Base-by-base conservation (phyloP, 2,329 filamentous ascomycete species). In the Penicillium sp. region DNA sequence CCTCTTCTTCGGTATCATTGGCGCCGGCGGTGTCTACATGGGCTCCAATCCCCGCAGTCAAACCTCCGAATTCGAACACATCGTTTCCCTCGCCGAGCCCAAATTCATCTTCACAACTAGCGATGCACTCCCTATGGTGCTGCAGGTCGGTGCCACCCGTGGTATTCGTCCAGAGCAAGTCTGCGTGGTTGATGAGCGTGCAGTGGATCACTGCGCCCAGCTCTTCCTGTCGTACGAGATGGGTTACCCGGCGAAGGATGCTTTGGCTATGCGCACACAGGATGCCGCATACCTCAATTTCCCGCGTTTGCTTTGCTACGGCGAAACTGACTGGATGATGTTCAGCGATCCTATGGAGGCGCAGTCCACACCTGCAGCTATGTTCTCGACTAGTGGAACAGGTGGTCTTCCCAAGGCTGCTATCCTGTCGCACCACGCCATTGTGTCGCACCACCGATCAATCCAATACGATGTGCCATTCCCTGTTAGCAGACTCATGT, bases 361-460 rank as follows among this genome's bases (percentile, higher is more conserved):
- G 63, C 80, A 77, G 66, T 77, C 70, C 63, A 87, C 79, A 8
- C 77, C 72, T 21, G 85, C 75, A 25, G 82, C 70, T 67, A 78
- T 78, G 70, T 78, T 75, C 55, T 84, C 83, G 65, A 85, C 80
- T 59, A 83, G 80, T 46, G 85, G 85, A 1, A 88, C 85, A 0
- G 86, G 85, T 1, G 84, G 84, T 1, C 69, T 87, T 3, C 85
- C 85, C 6, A 88, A 88, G 67, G 83, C 83, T 0, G 83, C 84
- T 5, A 76, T 82, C 62, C 70, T 87, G 51, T 82, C 83, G 0
- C 86, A 88, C 67, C 75, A 80, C 61, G 85, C 86, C 46, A 77
- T 86, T 44, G 75, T 84, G 21, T 81, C 84, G 1, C 81, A 85
- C 67, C 76, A 57, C 62, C 72, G 57, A 68, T 76, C 43, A 71